Evolutionary conservation across 768 basidiomycete species (phyloP).

Genomic region (Lentinula lateritia): DNA sequence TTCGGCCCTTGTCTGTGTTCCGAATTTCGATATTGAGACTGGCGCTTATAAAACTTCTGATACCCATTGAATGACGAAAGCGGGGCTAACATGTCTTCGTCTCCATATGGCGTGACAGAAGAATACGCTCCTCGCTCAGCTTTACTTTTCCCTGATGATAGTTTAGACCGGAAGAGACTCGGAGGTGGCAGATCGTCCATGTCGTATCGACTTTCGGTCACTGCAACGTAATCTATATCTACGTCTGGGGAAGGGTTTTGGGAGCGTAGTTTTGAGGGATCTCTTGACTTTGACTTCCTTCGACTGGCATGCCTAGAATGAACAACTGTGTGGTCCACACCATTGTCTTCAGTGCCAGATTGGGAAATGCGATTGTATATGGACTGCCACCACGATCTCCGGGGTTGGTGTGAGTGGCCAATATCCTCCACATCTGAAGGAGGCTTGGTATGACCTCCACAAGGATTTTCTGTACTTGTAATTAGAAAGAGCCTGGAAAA

Average conservation of each 20-base stretch:
- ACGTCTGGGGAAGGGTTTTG: slow-evolving; percentile 12
- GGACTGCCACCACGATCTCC: slow-evolving; percentile 54
- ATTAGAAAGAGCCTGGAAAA: neutral
- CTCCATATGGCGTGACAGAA: neutral
- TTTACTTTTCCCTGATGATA: neutral
- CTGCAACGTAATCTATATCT: slow-evolving; percentile 12
- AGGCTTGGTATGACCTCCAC: slow-evolving; percentile 15
- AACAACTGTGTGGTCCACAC: slow-evolving; percentile 13
- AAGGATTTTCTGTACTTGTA: slow-evolving; percentile 14
- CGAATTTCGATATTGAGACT: neutral
- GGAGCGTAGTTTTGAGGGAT: slow-evolving; percentile 12
- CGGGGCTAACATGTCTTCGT: slow-evolving; percentile 15
- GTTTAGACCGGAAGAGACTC: slow-evolving; percentile 14
- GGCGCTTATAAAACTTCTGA: slow-evolving; percentile 10
- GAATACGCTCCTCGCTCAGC: neutral
- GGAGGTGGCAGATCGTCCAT: slow-evolving; percentile 36
- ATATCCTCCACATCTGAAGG: slow-evolving; percentile 12
- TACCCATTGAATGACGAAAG: slow-evolving; percentile 11
- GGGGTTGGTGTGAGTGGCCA: slow-evolving; percentile 17
- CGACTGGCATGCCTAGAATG: slow-evolving; percentile 9
- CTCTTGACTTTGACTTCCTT: slow-evolving; percentile 7
- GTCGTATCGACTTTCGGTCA: slow-evolving; percentile 20
- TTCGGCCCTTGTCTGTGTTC: slow-evolving; percentile 2
- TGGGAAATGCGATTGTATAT: slow-evolving; percentile 50
- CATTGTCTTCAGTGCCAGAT: slow-evolving; percentile 21